Percentiles rank a stretch among this genome's conserved stretches.
Evolutionary conservation across 2,329 filamentous ascomycete genomes (phyloP).

Genomic region (Ambrosiella cleistominuta): DNA sequence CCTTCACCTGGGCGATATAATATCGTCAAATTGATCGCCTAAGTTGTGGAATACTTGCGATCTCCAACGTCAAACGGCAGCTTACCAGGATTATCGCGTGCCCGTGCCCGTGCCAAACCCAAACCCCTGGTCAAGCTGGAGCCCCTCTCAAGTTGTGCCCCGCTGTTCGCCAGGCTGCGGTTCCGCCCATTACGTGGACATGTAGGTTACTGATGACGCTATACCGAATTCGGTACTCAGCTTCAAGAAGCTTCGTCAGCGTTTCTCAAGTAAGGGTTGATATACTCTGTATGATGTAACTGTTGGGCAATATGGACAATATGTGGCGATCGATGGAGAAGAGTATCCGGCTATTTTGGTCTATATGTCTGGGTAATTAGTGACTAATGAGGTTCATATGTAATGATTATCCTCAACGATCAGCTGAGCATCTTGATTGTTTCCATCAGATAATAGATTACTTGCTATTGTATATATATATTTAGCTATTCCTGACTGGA

Average conservation of each 20-base stretch:
- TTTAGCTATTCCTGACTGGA: too few species aligned
- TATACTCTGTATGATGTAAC: neutral
- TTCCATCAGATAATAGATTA: too few species aligned
- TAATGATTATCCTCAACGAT: too few species aligned
- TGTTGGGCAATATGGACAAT: too few species aligned
- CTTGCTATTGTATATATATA: too few species aligned
- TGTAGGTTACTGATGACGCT: neutral
- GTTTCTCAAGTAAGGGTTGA: neutral
- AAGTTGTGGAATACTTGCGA: neutral
- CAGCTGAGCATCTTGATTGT: too few species aligned
- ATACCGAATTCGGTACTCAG: constrained; percentile 7
- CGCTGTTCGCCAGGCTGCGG: neutral
- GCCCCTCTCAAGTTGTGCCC: neutral
- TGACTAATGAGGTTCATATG: too few species aligned
- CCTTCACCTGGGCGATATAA: too few species aligned
- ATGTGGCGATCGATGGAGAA: too few species aligned
- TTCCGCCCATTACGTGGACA: constrained; percentile 6
- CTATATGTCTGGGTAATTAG: too few species aligned
- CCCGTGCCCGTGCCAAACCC: neutral
- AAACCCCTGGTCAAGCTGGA: neutral
- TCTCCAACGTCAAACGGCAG: neutral
- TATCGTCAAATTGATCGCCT: too few species aligned
- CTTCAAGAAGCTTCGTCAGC: constrained; percentile 8
- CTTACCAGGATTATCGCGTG: neutral
- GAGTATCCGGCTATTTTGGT: too few species aligned